Conservation (phyloP, 108 stramenopile species). For the Nannochloropsis oceanica region DNA sequence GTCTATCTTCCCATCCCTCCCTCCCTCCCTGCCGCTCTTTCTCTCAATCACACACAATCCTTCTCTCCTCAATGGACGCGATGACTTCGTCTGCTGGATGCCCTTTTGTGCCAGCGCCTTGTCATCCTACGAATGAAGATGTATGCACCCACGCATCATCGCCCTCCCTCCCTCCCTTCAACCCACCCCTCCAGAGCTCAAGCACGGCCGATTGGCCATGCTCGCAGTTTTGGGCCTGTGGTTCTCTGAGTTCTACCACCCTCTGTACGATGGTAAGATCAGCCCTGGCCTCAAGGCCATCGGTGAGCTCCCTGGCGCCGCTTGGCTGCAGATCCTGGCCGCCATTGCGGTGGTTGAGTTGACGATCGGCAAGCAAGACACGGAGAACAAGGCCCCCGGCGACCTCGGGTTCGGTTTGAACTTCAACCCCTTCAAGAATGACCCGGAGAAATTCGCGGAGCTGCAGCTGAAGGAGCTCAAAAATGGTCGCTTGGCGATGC, state of each 20-base stretch:
- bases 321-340: constrained; percentile 44
- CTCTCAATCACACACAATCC: too few species aligned
- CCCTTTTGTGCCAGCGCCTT: too few species aligned
- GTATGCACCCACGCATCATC: too few species aligned
- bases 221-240: constrained; percentile 44
- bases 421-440: constrained; percentile 43
- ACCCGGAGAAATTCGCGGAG: constrained; percentile 21
- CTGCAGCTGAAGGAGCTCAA: constrained; percentile 55
- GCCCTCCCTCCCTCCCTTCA: not conserved
- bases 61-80: too few species aligned
- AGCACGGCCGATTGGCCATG: constrained; percentile 55
- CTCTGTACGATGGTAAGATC: constrained; percentile 47
- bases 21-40: too few species aligned
- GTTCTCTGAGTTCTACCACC: constrained; percentile 41
- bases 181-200: constrained; percentile 41
- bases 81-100: too few species aligned
- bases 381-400: constrained; percentile 52
- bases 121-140: too few species aligned
- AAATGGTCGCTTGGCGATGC: constrained; percentile 92
- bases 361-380: constrained; percentile 39
- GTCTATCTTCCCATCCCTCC: too few species aligned
- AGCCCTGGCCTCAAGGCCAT: constrained; percentile 44
- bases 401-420: constrained; percentile 65
- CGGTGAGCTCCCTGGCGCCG: constrained; percentile 51
- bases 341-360: constrained; percentile 49